These are phyloP conservation scores for Fusarium sterilihyphosum DNA, from an alignment of 2,329 filamentous ascomycete genomes.

Conservation along the genomic window DNA sequence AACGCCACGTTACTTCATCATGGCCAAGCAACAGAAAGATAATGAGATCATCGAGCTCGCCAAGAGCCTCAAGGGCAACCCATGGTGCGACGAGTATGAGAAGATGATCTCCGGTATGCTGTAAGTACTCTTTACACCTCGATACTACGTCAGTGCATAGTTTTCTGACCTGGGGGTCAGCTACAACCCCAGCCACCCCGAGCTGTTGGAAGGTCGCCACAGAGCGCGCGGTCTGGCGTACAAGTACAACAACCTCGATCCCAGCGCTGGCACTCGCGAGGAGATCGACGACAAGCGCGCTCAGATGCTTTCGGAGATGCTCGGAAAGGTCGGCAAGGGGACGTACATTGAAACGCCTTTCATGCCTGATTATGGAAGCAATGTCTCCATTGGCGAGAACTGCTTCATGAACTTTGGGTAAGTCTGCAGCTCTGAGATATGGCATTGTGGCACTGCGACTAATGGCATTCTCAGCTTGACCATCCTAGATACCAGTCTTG, in stretches of 20 bases:
- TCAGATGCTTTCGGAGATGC: constrained; percentile 26
- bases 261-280: constrained; percentile 23
- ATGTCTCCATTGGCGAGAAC: constrained; percentile 68
- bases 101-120: constrained; percentile 44
- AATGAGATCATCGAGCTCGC: constrained; percentile 36
- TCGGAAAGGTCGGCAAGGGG: constrained; percentile 45
- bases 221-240: constrained; percentile 31
- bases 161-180: constrained; percentile 1
- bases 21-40: constrained; percentile 36
- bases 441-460: too few relatives aligned
- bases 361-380: constrained; percentile 72
- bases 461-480: constrained; percentile 53
- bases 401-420: constrained; percentile 68
- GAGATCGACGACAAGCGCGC: constrained; percentile 6
- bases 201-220: constrained; percentile 35
- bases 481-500: constrained; percentile 78
- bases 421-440: background rate
- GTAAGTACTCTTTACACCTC: background rate
- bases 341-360: constrained; percentile 70
- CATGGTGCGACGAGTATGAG: constrained; percentile 42
- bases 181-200: constrained; percentile 32
- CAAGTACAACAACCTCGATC: constrained; percentile 41
- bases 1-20: background rate
- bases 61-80: constrained; percentile 25
- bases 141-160: rapidly evolving